Conservation (phyloP, 2,329 filamentous ascomycete species). For the Sordariomycetes sp. region DNA sequence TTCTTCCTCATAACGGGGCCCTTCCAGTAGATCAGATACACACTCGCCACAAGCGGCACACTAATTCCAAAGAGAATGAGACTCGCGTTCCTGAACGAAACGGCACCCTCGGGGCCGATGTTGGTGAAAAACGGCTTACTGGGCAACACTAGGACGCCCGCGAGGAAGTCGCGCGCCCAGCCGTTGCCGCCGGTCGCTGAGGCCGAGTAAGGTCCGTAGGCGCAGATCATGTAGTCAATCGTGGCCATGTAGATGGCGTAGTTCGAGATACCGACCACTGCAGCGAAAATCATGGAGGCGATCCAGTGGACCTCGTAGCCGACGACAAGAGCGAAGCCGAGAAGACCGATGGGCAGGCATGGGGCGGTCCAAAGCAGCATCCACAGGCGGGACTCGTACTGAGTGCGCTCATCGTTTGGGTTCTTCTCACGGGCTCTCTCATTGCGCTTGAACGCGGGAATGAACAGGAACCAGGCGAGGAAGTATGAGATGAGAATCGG, state of each 20-base stretch:
- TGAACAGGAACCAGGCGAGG: slow-evolving; percentile 51
- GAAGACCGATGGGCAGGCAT: slow-evolving; percentile 55
- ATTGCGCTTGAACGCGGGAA: slow-evolving; percentile 46
- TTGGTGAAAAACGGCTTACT: slow-evolving; percentile 56
- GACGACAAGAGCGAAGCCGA: slow-evolving; percentile 61
- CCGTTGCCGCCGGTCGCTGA: slow-evolving; percentile 71
- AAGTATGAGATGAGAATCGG: slow-evolving; percentile 59
- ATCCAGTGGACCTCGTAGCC: slow-evolving; percentile 57
- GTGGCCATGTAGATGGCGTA: slow-evolving; percentile 68
- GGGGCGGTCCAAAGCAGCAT: slow-evolving; percentile 54
- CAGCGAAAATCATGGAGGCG: slow-evolving; percentile 54
- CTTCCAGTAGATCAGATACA: slow-evolving; percentile 10
- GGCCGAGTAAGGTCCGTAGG: slow-evolving; percentile 64
- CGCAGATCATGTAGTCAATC: slow-evolving; percentile 69
- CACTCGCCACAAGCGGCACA: background rate
- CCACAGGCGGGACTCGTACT: slow-evolving; percentile 60
- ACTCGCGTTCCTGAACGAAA: background rate
- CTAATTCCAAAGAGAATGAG: background rate
- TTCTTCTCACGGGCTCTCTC: slow-evolving; percentile 38
- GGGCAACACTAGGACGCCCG: slow-evolving; percentile 61
- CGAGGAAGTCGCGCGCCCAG: slow-evolving; percentile 64
- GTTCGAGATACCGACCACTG: slow-evolving; percentile 64
- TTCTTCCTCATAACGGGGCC: slow-evolving; percentile 6
- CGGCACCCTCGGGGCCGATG: slow-evolving; percentile 22
- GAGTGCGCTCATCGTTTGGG: slow-evolving; percentile 46